Percentiles rank a stretch among this genome's conserved stretches.
Evolutionary conservation across 306 rosid genomes (phyloP).

Genomic region (Ochetophila trinervis): DNA sequence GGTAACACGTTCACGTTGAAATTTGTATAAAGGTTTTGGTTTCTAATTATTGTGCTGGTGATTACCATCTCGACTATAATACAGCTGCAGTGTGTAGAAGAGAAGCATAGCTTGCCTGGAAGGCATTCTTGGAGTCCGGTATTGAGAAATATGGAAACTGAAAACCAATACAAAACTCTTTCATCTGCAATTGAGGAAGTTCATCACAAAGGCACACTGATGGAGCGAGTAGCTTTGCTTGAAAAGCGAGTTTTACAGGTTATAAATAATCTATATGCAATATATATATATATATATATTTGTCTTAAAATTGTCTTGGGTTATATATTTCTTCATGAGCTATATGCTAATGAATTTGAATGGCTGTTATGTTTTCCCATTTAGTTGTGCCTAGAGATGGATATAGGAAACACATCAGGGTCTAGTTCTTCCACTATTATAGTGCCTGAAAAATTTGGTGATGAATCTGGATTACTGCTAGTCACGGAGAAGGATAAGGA

Average conservation of each 20-base stretch:
- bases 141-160: conserved; percentile 5
- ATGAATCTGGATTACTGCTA: too few relatives aligned
- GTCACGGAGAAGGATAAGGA: too few relatives aligned
- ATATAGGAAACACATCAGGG: conserved; percentile 30
- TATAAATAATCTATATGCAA: not conserved
- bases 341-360: not conserved
- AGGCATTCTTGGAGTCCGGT: not conserved
- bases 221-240: conserved; percentile 35
- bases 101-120: conserved; percentile 22
- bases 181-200: conserved; percentile 41
- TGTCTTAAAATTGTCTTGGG: not conserved
- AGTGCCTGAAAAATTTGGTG: conserved; percentile 2
- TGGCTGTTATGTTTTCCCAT: not conserved
- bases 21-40: too few relatives aligned
- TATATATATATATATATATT: not conserved
- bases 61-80: not conserved
- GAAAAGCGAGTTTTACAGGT: conserved; percentile 42
- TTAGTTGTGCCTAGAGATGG: conserved; percentile 30
- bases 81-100: conserved; percentile 39
- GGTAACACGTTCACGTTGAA: conserved; percentile 14
- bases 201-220: conserved; percentile 35
- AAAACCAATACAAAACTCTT: conserved; percentile 23
- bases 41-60: not conserved
- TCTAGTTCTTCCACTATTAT: conserved; percentile 27
- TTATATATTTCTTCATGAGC: not conserved